Evolutionary conservation across 1,284 basidiomycete genomes (phyloP), one percentile per base, ranked within the genome.

Genomic region (Cystobasidium sp.): DNA sequence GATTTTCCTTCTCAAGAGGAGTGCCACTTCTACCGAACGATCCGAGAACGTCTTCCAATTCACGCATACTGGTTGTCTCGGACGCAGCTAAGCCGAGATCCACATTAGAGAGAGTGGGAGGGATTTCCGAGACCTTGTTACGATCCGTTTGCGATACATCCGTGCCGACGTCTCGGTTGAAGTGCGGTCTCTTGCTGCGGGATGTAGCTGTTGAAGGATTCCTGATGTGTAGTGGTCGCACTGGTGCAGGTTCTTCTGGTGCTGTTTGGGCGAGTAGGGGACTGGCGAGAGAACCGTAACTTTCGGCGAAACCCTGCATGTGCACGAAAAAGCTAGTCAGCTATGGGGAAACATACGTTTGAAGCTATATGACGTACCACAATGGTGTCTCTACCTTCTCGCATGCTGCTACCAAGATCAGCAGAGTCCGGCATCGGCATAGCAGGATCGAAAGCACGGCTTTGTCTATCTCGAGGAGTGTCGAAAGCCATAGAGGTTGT

Each of bases 401-500:
- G 55, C 39, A 56, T 44, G 52, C 55, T 58, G 39, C 18, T 18
- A 39, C 58, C 37, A 31, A 39, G 58, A 61, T 53, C 44, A 52
- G 56, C 18, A 43, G 66, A 51, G 37, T 68, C n/a, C 20, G 31
- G 41, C n/a, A 31, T 8, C 7, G 62, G 41, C n/a, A 46, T 37
- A 18, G 39, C 9, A 39, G 52, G 10, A 22, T 51, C 46, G 47
- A 51, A 39, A 20, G 22, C 20, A 22, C 64, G n/a, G 64, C 64
- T 31, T 68, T 51, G 31, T n/a, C 39, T 53, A 12, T 53, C 37
- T 16, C 64, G 64, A 66, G 64, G 46, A 31, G 47, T 61, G 44
- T 61, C 68, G 56, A 69, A 69, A 37, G 55, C 20, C 68, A 69
- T 69, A 7, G 68, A 69, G 5, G 68, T 44, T 6, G 68, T 69